Percentiles rank a stretch among this genome's conserved stretches.
Conservation (phyloP, 1,139 yeast genomes). For the Geotrichum bryndzae region DNA sequence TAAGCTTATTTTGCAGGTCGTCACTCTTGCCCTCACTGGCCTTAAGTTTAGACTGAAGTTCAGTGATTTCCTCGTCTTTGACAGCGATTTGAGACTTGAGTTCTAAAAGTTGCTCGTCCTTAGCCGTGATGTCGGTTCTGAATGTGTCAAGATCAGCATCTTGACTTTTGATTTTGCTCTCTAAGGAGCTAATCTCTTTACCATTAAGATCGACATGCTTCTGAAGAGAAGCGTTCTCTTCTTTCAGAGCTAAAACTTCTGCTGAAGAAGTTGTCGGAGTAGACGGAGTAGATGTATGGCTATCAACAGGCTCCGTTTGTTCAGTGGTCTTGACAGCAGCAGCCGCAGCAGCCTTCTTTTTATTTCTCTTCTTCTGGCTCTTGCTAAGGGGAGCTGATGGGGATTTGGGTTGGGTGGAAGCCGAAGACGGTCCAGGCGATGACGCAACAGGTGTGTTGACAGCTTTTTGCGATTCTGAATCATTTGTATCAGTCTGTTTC, state of each 20-base stretch:
- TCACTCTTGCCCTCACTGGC: not conserved
- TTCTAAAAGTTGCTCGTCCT: not conserved
- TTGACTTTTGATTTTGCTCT: not conserved
- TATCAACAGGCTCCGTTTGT: constrained; percentile 8
- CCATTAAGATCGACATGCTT: not conserved
- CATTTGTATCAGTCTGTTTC: not conserved
- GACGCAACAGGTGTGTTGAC: not conserved
- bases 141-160: not conserved
- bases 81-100: not conserved
- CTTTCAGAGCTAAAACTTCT: not conserved
- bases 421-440: not conserved
- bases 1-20: not conserved
- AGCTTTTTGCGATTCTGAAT: not conserved
- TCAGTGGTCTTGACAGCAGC: constrained; percentile 11
- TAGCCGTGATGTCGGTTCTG: not conserved
- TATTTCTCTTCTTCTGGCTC: constrained; percentile 11
- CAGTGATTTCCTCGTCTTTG: not conserved
- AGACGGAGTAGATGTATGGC: not conserved
- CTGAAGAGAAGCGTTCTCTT: not conserved
- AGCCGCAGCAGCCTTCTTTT: constrained; percentile 12
- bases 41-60: not conserved
- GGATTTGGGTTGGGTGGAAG: not conserved
- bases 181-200: not conserved
- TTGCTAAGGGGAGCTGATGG: constrained; percentile 7
- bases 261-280: not conserved